phyloP scores from a whole-genome alignment of 116 monocot species.

The Papilionanthe hybrid region DNA sequence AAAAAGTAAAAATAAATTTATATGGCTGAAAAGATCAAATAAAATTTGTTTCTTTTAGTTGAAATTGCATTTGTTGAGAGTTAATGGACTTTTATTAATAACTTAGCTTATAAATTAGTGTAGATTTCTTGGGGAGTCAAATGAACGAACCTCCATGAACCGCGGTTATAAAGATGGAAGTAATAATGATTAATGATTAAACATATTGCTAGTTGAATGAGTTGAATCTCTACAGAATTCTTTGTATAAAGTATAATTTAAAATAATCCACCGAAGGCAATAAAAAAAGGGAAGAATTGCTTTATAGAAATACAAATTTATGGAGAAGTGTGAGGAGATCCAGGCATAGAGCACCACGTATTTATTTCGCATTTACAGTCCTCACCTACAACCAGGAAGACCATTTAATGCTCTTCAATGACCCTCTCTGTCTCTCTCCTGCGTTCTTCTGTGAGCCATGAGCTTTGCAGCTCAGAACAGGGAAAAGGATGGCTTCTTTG shows the following conservation, averaged over 20 bases:
- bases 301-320: conserved; percentile 29
- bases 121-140: too few relatives aligned
- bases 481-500: conserved; percentile 9
- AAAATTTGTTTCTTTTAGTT: too few relatives aligned
- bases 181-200: too few relatives aligned
- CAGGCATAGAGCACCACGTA: conserved; percentile 55
- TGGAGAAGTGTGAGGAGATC: conserved; percentile 59
- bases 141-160: too few relatives aligned
- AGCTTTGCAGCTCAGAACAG: background rate
- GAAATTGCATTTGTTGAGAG: too few relatives aligned
- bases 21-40: too few relatives aligned
- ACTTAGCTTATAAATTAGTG: too few relatives aligned
- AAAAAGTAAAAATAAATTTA: too few relatives aligned
- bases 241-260: background rate
- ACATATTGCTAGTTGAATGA: too few relatives aligned
- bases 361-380: conserved; percentile 55
- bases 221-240: too few relatives aligned
- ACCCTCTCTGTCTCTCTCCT: conserved; percentile 14
- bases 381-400: conserved; percentile 25
- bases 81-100: too few relatives aligned
- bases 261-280: background rate
- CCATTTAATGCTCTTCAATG: conserved; percentile 40
- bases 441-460: conserved; percentile 1
- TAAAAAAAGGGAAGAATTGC: background rate
- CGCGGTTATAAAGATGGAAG: too few relatives aligned